These are phyloP conservation scores for Theileria orientalis DNA, from an alignment of 169 alveolate genomes.

Conservation along the genomic window DNA sequence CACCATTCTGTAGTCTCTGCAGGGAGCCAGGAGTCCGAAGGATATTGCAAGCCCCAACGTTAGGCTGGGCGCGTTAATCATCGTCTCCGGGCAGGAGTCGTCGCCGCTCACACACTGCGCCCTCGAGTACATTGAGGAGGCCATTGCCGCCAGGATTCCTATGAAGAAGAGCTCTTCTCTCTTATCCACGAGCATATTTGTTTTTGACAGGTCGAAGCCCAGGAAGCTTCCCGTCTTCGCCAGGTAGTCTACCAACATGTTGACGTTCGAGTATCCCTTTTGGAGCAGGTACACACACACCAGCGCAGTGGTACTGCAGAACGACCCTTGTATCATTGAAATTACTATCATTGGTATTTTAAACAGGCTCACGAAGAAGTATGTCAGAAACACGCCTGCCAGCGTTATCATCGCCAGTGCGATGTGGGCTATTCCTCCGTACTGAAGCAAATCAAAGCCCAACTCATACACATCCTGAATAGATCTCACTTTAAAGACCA, in stretches of 20 bases:
- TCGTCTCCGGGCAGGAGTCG: slow-evolving; percentile 40
- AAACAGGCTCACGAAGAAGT: slow-evolving; percentile 48
- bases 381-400: slow-evolving; percentile 30
- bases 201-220: background rate
- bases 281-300: slow-evolving; percentile 47
- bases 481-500: slow-evolving; percentile 27
- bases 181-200: slow-evolving; percentile 47
- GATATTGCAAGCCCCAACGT: slow-evolving; percentile 53
- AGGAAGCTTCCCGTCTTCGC: slow-evolving; percentile 10
- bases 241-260: slow-evolving; percentile 4
- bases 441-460: slow-evolving; percentile 54
- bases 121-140: slow-evolving; percentile 54
- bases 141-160: slow-evolving; percentile 46
- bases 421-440: slow-evolving; percentile 52
- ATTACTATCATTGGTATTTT: slow-evolving; percentile 50
- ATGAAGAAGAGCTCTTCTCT: slow-evolving; percentile 29
- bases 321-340: slow-evolving; percentile 44
- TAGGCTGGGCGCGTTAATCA: slow-evolving; percentile 56
- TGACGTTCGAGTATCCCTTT: slow-evolving; percentile 41
- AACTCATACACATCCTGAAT: slow-evolving; percentile 19
- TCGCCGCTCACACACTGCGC: slow-evolving; percentile 51
- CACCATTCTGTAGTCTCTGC: slow-evolving; percentile 63
- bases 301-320: slow-evolving; percentile 51
- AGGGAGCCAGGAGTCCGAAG: slow-evolving; percentile 53
- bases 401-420: slow-evolving; percentile 31